Evolutionary conservation across 257 asterid genomes (phyloP), one percentile per base, ranked within the genome.

Genomic region (Echium plantagineum): DNA sequence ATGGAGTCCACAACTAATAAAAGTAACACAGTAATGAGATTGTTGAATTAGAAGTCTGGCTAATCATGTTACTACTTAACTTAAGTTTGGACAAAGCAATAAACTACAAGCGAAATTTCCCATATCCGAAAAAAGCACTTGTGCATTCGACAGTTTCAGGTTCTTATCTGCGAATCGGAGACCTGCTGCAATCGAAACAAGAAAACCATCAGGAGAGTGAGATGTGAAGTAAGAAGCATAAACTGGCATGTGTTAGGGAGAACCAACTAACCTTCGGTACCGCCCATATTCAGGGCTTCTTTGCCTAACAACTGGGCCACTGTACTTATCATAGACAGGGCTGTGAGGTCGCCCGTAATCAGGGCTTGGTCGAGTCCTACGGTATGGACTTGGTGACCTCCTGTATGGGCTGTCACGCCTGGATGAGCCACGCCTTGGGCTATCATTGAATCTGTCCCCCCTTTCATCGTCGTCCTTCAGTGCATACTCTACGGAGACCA

Each of bases 401-500:
- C 84, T 71, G 52, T 72, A 63, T 16, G 94, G 89, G 60, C 89
- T 77, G 28, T 65, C 68, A 13, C 71, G 87, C 81, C 93, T 76
- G 46, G 78, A 83, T 55, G 77, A 77, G 67, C 70, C 73, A 68
- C 87, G 81, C 78, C 89, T 78, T 22, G 90, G 89, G 63, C 95
- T 83, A 56, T 75, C 85, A 12, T 24, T 57, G 12, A 42, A 10
- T 42, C 49, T 10, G 49, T 66, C 46, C 59, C 80, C 89, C 58
- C 78, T 83, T 77, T 90, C 93, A 53, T 78, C 90, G 62, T 90
- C 96, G 75, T 90, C 96, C 78, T 79, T 87, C 69, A 90, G 55
- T 69, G 98, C 95, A 73, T 87, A 90, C 77, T 90, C 98, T 55
- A 90, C 98, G 20, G 98, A 85, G 20, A 90, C 93, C 42, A 90